Evolutionary conservation across 1,284 basidiomycete genomes (phyloP), one percentile per base, ranked within the genome.

Genomic region (Ceratobasidium sp.): DNA sequence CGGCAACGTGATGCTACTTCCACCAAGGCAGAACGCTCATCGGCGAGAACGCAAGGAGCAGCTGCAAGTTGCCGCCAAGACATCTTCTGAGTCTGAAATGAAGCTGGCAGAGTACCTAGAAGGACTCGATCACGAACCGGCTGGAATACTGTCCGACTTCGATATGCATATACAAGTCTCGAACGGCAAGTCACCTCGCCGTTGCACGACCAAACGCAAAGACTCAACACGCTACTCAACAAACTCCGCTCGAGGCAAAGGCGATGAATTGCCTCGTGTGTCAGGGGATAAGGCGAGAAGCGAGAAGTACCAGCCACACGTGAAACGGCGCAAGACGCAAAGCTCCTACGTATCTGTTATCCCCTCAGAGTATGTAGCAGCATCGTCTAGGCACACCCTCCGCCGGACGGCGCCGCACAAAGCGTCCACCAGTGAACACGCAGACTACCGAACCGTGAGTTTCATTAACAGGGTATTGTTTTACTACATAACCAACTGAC

Each of bases 371-470:
- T 20, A 6, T 47, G 3, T 3, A 47, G 3, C 45, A 8, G 17
- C 17, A 20, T 17, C 3, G 17, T 17, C 45, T 3, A 47, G 3
- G 3, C 45, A 17, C 17, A 8, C 17, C 17, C 45, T 17, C 3
- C 17, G 17, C 3, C 3, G 17, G 45, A 13, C 39, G 39, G 39
- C 39, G 5, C 39, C 39, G 13, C 13, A 5, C 7, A 5, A 26
- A 13, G 26, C n/a, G 2, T 39, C 61, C 15, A 26, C 37, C 6
- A 26, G 3, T 28, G 39, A 64, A 64, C 45, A 47, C 23, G 39
- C 66, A 5, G 74, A 75, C 13, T 75, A 56, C 28, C 74, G 74
- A 75, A 54, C 53, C 2, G 74, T 75, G 26, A 65, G 74, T 42
- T 28, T 28, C 39, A 20, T 2, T 11, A 13, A 1, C 33, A 1